phyloP scores from a whole-genome alignment of 768 basidiomycete genomes.

The Mycena vitilis region DNA sequence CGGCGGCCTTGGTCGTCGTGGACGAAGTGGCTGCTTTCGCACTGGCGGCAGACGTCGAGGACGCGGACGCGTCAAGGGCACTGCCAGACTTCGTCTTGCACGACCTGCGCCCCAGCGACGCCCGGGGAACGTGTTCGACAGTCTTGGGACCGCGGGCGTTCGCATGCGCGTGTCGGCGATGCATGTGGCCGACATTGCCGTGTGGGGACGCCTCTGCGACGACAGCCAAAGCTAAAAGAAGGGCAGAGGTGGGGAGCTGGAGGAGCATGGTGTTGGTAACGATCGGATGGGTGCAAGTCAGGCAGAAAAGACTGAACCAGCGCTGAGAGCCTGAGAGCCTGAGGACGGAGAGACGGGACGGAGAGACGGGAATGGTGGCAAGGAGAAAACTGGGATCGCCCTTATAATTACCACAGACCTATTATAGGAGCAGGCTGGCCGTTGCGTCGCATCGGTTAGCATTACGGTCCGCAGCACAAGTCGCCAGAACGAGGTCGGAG shows the following conservation, averaged over 20 bases:
- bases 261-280: slow-evolving; percentile 36
- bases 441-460: no score
- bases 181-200: slow-evolving; percentile 38
- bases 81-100: slow-evolving; percentile 27
- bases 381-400: slow-evolving; percentile 21
- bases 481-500: no score
- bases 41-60: slow-evolving; percentile 22
- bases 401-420: neutral
- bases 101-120: slow-evolving; percentile 24
- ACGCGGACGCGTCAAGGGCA: neutral
- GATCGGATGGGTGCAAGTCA: slow-evolving; percentile 25
- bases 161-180: slow-evolving; percentile 38
- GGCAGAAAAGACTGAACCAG: slow-evolving; percentile 23
- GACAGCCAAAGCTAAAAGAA: slow-evolving; percentile 37
- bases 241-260: slow-evolving; percentile 39
- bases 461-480: no score
- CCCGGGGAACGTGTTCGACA: neutral
- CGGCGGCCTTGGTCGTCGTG: slow-evolving; percentile 1
- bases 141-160: slow-evolving; percentile 34
- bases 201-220: slow-evolving; percentile 39
- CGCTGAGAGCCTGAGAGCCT: no score
- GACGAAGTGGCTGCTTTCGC: slow-evolving; percentile 16
- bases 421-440: neutral
- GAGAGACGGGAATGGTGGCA: slow-evolving; percentile 32
- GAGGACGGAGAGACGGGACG: no score